Evolutionary conservation across 2,329 filamentous ascomycete genomes (phyloP), one percentile per base, ranked within the genome.

Genomic region (Hirsutella rhossiliensis): DNA sequence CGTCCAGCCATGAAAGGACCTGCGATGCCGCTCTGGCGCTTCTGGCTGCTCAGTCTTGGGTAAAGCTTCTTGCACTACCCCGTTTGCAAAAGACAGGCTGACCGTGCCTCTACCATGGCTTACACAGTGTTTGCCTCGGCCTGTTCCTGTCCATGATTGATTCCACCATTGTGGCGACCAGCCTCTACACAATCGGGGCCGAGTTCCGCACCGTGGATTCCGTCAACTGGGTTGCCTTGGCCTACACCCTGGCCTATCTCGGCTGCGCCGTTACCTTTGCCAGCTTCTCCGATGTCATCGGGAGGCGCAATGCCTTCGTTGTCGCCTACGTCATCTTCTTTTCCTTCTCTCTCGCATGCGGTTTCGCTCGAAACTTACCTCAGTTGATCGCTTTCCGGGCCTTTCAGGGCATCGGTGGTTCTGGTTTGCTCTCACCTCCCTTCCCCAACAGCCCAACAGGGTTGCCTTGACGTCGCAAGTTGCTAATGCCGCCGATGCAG

Each of bases 91-190:
- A 28, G 13, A 28, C 27, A 12, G 17, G 20, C 29, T 44, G 18
- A 36, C 27, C 29, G n/a, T 29, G 31, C 37, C 27, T 42, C 27
- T 3, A 12, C 7, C 12, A 29, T 15, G 38, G 15, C 31, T 30
- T 18, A 43, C 30, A 77, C 32, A 77, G 72, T 15, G 58, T 75
- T 13, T 68, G 63, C 18, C 57, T 71, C 6, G 75, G 75, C 3
- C 63, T 80, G 1, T 75, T 78, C 43, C 65, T 80, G 40, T 72
- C 76, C 27, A 68, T 78, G 51, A 56, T 78, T n/a, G 76, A 80
- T 54, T 69, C 71, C 2, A 75, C 75, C 4, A 78, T 80, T 32
- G 71, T 80, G 1, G 74, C 76, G 1, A 79, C 76, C 12, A 72
- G 72, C 38, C 57, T 80, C 11, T 72, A 72, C 51, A 64, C 63